phyloP scores from a whole-genome alignment of 805 yeast genomes.

The Sporopachydermia quercuum region DNA sequence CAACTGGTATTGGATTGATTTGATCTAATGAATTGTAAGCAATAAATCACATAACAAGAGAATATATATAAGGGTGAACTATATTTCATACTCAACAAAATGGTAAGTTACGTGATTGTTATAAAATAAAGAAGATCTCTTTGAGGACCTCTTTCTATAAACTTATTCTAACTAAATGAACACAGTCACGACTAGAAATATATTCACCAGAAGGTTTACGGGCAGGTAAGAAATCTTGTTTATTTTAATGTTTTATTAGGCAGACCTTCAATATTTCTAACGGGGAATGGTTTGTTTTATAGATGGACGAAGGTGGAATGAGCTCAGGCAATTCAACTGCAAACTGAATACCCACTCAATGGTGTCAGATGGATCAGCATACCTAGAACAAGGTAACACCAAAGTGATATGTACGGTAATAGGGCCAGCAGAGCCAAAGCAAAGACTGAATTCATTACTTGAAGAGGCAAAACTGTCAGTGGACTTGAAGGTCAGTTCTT shows the following conservation, averaged over 20 bases:
- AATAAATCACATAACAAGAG: too few species aligned
- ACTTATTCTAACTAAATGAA: background rate
- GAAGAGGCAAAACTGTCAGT: slow-evolving; percentile 46
- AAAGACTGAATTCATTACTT: slow-evolving; percentile 21
- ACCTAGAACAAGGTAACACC: slow-evolving; percentile 83
- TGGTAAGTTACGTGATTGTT: too few species aligned
- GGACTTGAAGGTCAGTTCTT: slow-evolving; percentile 60
- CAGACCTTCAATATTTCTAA: background rate
- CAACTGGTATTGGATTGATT: too few species aligned
- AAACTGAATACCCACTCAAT: slow-evolving; percentile 77
- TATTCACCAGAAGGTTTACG: slow-evolving; percentile 94
- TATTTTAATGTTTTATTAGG: background rate
- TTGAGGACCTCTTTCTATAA: too few species aligned
- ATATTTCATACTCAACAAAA: too few species aligned
- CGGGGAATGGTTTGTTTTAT: background rate
- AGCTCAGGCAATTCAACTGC: slow-evolving; percentile 69
- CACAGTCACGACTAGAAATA: slow-evolving; percentile 54
- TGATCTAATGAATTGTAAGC: too few species aligned
- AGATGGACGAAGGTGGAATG: slow-evolving; percentile 95
- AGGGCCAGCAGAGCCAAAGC: slow-evolving; percentile 80
- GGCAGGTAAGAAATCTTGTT: slow-evolving; percentile 17
- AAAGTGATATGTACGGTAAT: slow-evolving; percentile 72
- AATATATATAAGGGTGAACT: too few species aligned
- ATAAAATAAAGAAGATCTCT: too few species aligned
- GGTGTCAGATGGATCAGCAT: slow-evolving; percentile 77